Evolutionary conservation across 2,329 filamentous ascomycete genomes (phyloP).

Genomic region (Botryosphaeria dothidea): DNA sequence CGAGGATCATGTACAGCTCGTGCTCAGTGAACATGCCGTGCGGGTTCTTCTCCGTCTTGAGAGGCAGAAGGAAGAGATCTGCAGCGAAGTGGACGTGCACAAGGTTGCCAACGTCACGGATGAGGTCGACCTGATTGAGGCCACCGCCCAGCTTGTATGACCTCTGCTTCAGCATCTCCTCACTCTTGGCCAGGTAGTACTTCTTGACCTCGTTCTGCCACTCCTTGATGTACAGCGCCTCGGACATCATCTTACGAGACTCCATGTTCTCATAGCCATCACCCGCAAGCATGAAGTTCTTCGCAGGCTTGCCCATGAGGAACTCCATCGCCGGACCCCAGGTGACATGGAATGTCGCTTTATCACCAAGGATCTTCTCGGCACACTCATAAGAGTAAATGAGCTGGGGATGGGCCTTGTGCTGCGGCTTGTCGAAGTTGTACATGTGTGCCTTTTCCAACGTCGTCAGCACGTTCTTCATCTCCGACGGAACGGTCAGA

Average conservation of each 20-base stretch:
- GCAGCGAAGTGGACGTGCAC: constrained; percentile 57
- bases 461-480: constrained; percentile 67
- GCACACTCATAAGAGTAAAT: constrained; percentile 63
- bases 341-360: constrained; percentile 62
- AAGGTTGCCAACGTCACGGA: constrained; percentile 58
- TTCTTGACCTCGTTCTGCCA: constrained; percentile 65
- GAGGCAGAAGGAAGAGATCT: constrained; percentile 56
- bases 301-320: constrained; percentile 60
- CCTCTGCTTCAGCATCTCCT: constrained; percentile 64
- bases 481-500: constrained; percentile 70
- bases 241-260: constrained; percentile 41
- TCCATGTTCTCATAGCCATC: constrained; percentile 33
- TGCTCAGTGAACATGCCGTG: constrained; percentile 55
- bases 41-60: constrained; percentile 55
- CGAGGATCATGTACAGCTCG: constrained; percentile 56
- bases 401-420: constrained; percentile 47
- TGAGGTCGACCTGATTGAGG: constrained; percentile 69
- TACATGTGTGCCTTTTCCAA: constrained; percentile 69
- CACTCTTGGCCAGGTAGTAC: constrained; percentile 67
- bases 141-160: constrained; percentile 61
- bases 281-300: constrained; percentile 57
- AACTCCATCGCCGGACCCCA: constrained; percentile 66
- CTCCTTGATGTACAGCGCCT: constrained; percentile 60
- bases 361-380: constrained; percentile 62
- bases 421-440: constrained; percentile 64